Base-by-base conservation (phyloP, 495 filamentous ascomycete genomes). In the Neurospora terricola region DNA sequence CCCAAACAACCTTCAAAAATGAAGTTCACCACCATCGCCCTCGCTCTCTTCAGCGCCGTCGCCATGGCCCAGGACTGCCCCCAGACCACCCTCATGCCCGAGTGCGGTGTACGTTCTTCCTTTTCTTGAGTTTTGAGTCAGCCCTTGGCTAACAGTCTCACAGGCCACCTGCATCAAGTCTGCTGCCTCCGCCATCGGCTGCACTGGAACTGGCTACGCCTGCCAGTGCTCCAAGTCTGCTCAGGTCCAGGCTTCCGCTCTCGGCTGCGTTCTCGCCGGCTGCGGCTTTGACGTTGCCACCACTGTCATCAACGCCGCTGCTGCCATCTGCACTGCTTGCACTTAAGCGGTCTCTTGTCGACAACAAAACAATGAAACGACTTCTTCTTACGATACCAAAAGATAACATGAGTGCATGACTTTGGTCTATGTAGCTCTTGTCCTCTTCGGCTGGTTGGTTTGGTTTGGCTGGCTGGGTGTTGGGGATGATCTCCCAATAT, bases 171-270 rank as follows among this genome's bases (percentile, higher is more conserved):
- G 72, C 72, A 14, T 73, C 30, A 38, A 30, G 23, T 37, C 39
- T 3, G 72, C 68, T n/a, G 72, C 72, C 68, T 21, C 27, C 18
- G 72, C 38, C 23, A 18, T 70, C 38, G 72, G 72, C 68, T 73
- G 72, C 68, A 40, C 21, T 12, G 37, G 5, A 21, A 16, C n/a
- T 14, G 72, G 48, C 68, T 45, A 71, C 40, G 68, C 34, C 39
- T 73, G 72, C 72, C 72, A 73, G 68, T 73, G 72, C 72, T 43
- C 68, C n/a, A 71, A 14, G 16, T 37, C 66, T 16, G 21, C 38
- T 43, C 3, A 73, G 23, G 16, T 73, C 21, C 36, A 70, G 68
- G 5, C 27, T 30, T 43, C 21, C 30, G 72, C 66, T 21, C 10
- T 18, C 23, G 10, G 2, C 10, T 73, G 72, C 30, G 38, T 73